These are phyloP conservation scores for Mallotus repandus DNA, from an alignment of 441 rosid genomes.

Conservation along the genomic window DNA sequence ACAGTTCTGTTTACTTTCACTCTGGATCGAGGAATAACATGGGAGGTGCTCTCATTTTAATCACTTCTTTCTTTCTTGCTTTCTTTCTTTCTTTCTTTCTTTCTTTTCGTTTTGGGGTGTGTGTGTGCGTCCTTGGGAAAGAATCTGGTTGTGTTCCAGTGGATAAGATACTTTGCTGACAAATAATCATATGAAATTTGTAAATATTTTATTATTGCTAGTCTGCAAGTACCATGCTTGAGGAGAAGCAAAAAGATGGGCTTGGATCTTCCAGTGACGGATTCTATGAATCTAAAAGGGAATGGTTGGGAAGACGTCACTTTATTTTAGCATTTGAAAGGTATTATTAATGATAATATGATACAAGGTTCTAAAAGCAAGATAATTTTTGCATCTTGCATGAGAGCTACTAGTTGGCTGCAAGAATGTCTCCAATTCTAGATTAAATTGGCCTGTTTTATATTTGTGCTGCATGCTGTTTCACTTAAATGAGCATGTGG, in stretches of 20 bases:
- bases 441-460: not conserved
- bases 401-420: slow-evolving; percentile 4
- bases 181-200: slow-evolving; percentile 4
- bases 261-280: slow-evolving; percentile 82
- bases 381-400: not conserved
- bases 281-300: slow-evolving; percentile 94
- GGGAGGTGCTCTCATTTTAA: slow-evolving; percentile 62
- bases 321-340: slow-evolving; percentile 92
- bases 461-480: not conserved
- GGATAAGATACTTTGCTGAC: not conserved
- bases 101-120: not conserved
- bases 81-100: not conserved
- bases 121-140: not conserved
- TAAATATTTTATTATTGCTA: slow-evolving; percentile 33
- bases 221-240: slow-evolving; percentile 80
- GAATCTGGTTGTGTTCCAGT: not conserved
- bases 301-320: slow-evolving; percentile 96
- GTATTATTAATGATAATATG: slow-evolving; percentile 32
- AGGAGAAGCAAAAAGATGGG: slow-evolving; percentile 81
- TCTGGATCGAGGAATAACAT: slow-evolving; percentile 88
- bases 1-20: slow-evolving; percentile 87
- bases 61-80: not conserved
- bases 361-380: not conserved
- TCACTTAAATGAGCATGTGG: not conserved
- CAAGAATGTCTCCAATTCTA: no score